These are phyloP conservation scores for Coemansia sp. DNA, from an alignment of 192 early-diverging fungal genomes.

Conservation along the genomic window DNA sequence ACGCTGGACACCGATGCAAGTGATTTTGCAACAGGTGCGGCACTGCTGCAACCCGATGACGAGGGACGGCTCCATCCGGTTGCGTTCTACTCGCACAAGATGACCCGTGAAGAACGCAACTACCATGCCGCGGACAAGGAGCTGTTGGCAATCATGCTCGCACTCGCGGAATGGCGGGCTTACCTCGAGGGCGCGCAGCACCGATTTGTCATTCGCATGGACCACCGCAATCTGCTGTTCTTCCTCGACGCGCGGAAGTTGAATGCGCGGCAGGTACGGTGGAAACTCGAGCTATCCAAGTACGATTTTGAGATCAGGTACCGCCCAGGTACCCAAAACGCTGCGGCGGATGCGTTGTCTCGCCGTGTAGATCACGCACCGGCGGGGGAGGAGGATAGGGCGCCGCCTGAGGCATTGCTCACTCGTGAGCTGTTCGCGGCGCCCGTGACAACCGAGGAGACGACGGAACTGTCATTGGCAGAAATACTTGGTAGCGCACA, in stretches of 20 bases:
- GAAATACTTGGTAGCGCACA: neutral
- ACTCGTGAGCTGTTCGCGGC: neutral
- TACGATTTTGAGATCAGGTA: slow-evolving; percentile 1
- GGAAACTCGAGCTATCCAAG: neutral
- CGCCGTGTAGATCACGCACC: neutral
- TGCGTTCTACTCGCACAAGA: slow-evolving; percentile 16
- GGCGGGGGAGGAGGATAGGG: neutral
- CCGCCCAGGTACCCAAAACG: neutral
- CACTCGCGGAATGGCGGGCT: neutral
- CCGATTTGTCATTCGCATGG: neutral
- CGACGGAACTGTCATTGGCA: neutral
- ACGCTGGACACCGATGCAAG: slow-evolving; percentile 13
- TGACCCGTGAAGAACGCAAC: neutral
- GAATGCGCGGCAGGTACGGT: neutral
- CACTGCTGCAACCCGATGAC: slow-evolving; percentile 5
- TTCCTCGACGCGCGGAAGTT: neutral
- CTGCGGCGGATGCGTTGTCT: slow-evolving; percentile 4
- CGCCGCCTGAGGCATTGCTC: neutral
- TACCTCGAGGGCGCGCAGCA: neutral
- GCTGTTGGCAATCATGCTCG: neutral
- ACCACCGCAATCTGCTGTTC: neutral
- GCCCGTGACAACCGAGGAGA: neutral
- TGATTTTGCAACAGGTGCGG: slow-evolving; percentile 7
- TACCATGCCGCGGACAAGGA: slow-evolving; percentile 12
- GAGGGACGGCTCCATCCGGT: neutral